A percentile compares a stretch with the other conserved stretches of the same genome.
These are phyloP conservation scores for Uronychia binucleata DNA, from an alignment of 73 alveolate genomes.

Conservation along the genomic window DNA sequence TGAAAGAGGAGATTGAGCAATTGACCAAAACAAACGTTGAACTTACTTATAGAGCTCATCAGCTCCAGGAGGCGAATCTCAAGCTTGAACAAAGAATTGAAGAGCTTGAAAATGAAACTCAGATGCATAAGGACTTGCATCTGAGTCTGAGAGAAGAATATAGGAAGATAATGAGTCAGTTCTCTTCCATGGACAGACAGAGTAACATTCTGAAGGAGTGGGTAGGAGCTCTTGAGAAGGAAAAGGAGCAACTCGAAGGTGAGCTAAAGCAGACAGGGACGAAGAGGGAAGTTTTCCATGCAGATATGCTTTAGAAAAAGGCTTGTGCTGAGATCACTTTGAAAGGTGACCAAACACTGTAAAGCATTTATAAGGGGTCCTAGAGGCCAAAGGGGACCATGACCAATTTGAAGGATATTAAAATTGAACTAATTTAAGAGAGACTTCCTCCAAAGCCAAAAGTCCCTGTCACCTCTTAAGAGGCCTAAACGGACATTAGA, in stretches of 20 bases:
- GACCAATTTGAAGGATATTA: background rate
- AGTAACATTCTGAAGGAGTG: background rate
- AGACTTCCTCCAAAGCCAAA: background rate
- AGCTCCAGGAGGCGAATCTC: background rate
- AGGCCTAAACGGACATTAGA: background rate
- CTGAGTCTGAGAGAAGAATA: background rate
- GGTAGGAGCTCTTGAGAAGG: background rate
- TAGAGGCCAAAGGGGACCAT: background rate
- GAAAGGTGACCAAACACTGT: background rate
- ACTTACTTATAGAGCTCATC: background rate
- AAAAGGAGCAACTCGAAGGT: background rate
- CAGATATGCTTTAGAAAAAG: background rate
- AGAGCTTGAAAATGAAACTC: background rate
- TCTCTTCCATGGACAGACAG: background rate
- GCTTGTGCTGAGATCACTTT: background rate
- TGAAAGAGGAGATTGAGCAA: background rate
- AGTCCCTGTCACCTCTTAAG: background rate
- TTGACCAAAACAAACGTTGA: background rate
- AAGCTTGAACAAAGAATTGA: background rate
- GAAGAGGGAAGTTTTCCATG: background rate
- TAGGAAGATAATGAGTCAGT: background rate
- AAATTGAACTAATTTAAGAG: background rate
- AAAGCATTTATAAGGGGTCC: background rate
- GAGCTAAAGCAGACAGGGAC: background rate
- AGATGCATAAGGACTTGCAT: background rate